Base-by-base conservation (phyloP, 2,329 filamentous ascomycete species). In the Colletotrichum falcatum region DNA sequence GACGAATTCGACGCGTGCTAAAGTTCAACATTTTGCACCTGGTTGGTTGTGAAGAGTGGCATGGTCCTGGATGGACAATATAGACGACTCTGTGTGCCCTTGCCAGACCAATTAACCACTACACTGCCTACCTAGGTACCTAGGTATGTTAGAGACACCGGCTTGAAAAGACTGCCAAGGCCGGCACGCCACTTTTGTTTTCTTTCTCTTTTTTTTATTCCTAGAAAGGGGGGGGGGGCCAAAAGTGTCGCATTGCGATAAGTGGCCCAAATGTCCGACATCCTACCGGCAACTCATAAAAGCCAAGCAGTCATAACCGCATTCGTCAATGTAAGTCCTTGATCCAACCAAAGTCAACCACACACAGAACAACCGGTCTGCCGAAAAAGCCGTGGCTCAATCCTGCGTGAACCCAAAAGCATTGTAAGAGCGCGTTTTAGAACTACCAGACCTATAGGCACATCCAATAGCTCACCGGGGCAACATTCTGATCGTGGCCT, bases 401-500 rank as follows among this genome's bases (percentile, higher is more conserved):
- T 73, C 75, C 4, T 81, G 80, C 61, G 78, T 89, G 37, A 76
- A 85, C 73, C 83, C n/a, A n/a, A n/a, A n/a, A n/a, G n/a, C n/a
- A n/a, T n/a, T n/a, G n/a, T n/a, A n/a, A n/a, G n/a, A n/a, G n/a
- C n/a, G n/a, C n/a, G n/a, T n/a, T n/a, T n/a, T n/a, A n/a, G n/a
- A n/a, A n/a, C n/a, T n/a, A n/a, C n/a, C n/a, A n/a, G n/a, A n/a
- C n/a, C n/a, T n/a, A n/a, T n/a, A n/a, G n/a, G n/a, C n/a, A n/a
- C n/a, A n/a, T n/a, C n/a, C n/a, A n/a, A n/a, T n/a, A n/a, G n/a
- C 81, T 30, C 85, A 88, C 75, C 81, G 83, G 44, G 88, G 88
- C 0, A 79, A 84, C 39, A 78, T 91, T 23, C 81, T 91, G 2
- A 79, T 90, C 35, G 82, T 89, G 2, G 88, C 88, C 0, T 91